Evolutionary conservation across 805 yeast genomes (phyloP).

Genomic region (Metschnikowia cubensis): DNA sequence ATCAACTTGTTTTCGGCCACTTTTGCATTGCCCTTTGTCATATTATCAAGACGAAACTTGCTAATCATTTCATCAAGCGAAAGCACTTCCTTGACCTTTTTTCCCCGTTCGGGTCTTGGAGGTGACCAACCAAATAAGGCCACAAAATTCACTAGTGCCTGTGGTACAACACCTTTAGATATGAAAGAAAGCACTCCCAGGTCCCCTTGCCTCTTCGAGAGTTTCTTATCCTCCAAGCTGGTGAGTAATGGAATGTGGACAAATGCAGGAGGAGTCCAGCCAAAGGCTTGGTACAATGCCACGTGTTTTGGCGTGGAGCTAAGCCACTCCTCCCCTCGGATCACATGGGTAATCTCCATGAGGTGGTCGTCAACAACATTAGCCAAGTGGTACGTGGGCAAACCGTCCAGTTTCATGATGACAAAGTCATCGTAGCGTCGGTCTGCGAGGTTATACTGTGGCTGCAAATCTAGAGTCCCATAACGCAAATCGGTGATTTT

Average conservation of each 20-base stretch:
- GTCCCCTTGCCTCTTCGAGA: conserved; percentile 85
- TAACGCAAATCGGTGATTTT: conserved; percentile 70
- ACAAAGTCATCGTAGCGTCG: conserved; percentile 86
- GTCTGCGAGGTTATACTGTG: conserved; percentile 68
- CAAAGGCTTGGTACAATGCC: conserved; percentile 79
- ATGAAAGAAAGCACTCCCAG: conserved; percentile 60
- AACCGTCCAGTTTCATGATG: conserved; percentile 84
- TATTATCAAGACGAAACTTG: conserved; percentile 59
- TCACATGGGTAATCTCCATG: conserved; percentile 90
- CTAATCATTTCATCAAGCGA: conserved; percentile 47
- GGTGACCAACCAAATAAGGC: conserved; percentile 97
- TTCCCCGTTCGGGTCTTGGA: conserved; percentile 47
- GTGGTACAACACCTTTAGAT: conserved; percentile 69
- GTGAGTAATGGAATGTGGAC: conserved; percentile 91
- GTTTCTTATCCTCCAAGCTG: conserved; percentile 63
- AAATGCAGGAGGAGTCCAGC: conserved; percentile 78
- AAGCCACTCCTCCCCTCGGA: conserved; percentile 97
- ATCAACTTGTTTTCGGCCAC: conserved; percentile 74
- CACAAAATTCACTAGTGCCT: conserved; percentile 81
- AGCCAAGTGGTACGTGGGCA: conserved; percentile 96
- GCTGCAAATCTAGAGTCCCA: conserved; percentile 71
- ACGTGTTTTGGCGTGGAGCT: conserved; percentile 94
- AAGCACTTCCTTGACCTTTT: conserved; percentile 50
- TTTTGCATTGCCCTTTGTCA: conserved; percentile 92
- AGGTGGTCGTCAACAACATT: conserved; percentile 92